Conservation (phyloP, 2,329 filamentous ascomycete species). For the Neocucurbitaria cava region DNA sequence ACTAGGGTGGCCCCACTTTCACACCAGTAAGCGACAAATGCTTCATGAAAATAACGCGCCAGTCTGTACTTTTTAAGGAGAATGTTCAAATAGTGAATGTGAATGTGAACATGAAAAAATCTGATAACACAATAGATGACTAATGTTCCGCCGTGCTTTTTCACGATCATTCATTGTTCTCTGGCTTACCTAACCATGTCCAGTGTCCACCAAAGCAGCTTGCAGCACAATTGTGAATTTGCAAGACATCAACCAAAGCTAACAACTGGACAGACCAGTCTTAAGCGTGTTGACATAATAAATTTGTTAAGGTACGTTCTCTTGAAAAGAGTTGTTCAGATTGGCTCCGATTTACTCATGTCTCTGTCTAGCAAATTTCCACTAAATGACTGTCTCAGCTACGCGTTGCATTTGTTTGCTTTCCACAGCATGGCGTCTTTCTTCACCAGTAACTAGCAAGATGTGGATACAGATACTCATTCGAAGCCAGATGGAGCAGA, state of each 20-base stretch:
- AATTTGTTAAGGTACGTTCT: not conserved
- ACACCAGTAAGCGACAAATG: not conserved
- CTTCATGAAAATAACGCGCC: not conserved
- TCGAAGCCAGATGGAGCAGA: not conserved
- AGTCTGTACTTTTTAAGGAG: not conserved
- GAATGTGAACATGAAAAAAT: not conserved
- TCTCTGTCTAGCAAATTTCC: conserved; percentile 6
- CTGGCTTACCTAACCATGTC: not conserved
- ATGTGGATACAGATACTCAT: conserved; percentile 2
- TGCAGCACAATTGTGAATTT: not conserved
- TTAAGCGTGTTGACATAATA: not conserved
- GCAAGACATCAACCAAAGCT: not conserved
- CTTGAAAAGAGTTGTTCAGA: not conserved
- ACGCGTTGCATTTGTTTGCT: conserved; percentile 13
- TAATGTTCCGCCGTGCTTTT: not conserved
- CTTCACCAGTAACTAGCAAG: not conserved
- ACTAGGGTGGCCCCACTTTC: conserved; percentile 20
- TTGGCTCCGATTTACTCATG: not conserved
- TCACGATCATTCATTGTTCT: not conserved
- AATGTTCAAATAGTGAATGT: not conserved
- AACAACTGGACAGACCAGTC: not conserved
- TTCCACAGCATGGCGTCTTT: not conserved
- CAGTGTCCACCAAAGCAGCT: not conserved
- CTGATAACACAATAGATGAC: not conserved
- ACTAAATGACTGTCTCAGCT: conserved; percentile 20